Base-by-base conservation (phyloP, 1,284 basidiomycete species). In the Fomitopsis pinicola region DNA sequence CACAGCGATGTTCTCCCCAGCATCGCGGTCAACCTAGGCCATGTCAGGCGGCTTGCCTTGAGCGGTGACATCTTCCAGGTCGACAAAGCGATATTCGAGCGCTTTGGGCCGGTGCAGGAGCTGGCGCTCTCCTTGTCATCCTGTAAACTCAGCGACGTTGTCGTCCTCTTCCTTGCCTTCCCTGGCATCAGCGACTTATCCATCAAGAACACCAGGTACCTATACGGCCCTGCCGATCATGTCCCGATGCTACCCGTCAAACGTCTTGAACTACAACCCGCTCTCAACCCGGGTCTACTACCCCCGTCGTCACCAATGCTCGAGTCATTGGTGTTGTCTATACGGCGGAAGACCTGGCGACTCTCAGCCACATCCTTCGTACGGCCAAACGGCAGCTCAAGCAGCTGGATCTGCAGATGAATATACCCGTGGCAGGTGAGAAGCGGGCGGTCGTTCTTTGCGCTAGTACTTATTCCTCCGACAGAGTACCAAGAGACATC, bases 131-230 rank as follows among this genome's bases (percentile, higher is more conserved):
- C 15, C 19, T 54, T 54, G 36, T 54, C 52, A 26, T 54, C 52
- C 35, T 54, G 52, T 38, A 54, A 22, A n/a, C 12, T 54, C 52
- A 54, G 52, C 35, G 52, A 54, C n/a, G 52, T 54, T 9, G 52
- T 30, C 52, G 36, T 15, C 28, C 33, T 54, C 33, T 54, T 54
- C 36, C 52, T 54, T 35, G 52, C 52, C 9, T 54, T 54, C 26
- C 52, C 52, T 15, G 52, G 35, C 52, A 40, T 54, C 52, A 54
- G 52, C 52, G 52, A 54, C 52, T 40, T 54, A 33, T 54, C 52
- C 36, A 54, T 54, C 52, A 54, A 54, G 35, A 54, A 54, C 22
- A 54, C 52, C 12, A 54, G n/a, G 52, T 54, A 54, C 52, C 35
- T 54, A 26, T 54, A 54, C 28, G 52, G 52, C 22, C 52, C 52